Evolutionary conservation across 106 monocot species (phyloP), one percentile per base, ranked within the genome.

Genomic region (Narthecium ossifragum): DNA sequence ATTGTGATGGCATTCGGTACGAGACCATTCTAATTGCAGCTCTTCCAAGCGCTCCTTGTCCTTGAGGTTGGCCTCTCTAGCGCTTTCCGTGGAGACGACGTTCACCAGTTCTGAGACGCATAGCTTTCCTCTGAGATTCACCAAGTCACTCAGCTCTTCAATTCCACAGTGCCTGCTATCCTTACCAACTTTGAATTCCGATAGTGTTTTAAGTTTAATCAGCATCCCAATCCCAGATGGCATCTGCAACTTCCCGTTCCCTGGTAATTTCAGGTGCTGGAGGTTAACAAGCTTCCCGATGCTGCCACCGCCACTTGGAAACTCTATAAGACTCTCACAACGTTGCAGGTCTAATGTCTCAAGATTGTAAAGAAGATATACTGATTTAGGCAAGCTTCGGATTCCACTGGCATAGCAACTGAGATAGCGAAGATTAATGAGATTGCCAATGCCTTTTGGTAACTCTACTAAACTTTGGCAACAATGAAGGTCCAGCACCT

Each of bases 251-350:
- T n/a, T n/a, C n/a, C n/a, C n/a, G n/a, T n/a, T n/a, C n/a, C n/a
- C n/a, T 41, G 11, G 14, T 41, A 41, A 1, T 41, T 37, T 31
- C 9, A 57, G 32, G 12, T 14, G 8, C 23, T 33, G 32, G 31
- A 57, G 57, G 7, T 31, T 31, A 1, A 20, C 34, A 1, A 57
- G 31, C 3, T 31, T 33, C 2, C 57, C 31, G 31, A 57, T n/a
- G n/a, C n/a, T n/a, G n/a, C n/a, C n/a, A n/a, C n/a, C n/a, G n/a
- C 57, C 57, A 9, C 8, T 37, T 6, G 57, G 57, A 3, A 57
- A 12, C n/a, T 36, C 5, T n/a, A 13, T 18, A 31, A 34, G 20
- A 32, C 36, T 7, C 4, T n/a, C 10, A 2, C 41, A 41, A 3
- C 17, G 41, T 41, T 14, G 41, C 41, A 41, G 17, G 41, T 41